Evolutionary conservation across 2,329 filamentous ascomycete species (phyloP).

Genomic region (Pestalotiopsis sp.): DNA sequence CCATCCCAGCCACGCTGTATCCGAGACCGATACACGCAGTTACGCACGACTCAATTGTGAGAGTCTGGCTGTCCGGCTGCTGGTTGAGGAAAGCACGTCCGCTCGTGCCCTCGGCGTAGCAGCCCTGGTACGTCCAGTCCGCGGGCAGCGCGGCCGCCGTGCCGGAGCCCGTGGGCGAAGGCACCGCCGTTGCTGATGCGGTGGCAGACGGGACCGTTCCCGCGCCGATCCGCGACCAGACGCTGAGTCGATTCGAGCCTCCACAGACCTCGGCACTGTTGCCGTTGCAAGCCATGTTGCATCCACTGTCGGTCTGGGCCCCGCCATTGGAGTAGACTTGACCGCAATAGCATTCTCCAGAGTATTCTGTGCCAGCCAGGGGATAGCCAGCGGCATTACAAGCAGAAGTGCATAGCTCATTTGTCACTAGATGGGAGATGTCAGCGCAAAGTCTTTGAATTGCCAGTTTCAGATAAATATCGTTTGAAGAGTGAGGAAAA

Average conservation of each 20-base stretch:
- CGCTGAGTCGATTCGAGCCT: conserved; percentile 16
- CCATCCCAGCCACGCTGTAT: conserved; percentile 33
- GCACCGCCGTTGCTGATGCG: neutral
- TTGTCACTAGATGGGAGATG: conserved; percentile 16
- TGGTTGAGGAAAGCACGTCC: conserved; percentile 20
- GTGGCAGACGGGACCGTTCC: conserved; percentile 9
- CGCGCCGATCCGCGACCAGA: conserved; percentile 18
- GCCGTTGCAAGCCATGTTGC: conserved; percentile 44
- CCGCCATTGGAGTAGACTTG: conserved; percentile 41
- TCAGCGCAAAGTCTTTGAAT: neutral
- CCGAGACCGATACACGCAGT: conserved; percentile 19
- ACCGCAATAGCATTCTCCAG: conserved; percentile 50
- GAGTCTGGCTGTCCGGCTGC: conserved; percentile 21
- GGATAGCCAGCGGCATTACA: conserved; percentile 40
- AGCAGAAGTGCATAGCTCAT: conserved; percentile 38
- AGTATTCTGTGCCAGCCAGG: conserved; percentile 46
- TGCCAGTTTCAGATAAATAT: neutral
- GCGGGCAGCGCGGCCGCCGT: conserved; percentile 15
- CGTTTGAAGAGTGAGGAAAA: no score
- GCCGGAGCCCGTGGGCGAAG: conserved; percentile 7
- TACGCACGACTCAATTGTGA: conserved; percentile 25
- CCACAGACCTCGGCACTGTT: conserved; percentile 44
- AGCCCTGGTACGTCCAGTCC: conserved; percentile 21
- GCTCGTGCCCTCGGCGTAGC: conserved; percentile 22
- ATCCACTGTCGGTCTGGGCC: conserved; percentile 34